phyloP scores from a whole-genome alignment of 176 grass and related monocot species.

The Phoenix roebelenii region DNA sequence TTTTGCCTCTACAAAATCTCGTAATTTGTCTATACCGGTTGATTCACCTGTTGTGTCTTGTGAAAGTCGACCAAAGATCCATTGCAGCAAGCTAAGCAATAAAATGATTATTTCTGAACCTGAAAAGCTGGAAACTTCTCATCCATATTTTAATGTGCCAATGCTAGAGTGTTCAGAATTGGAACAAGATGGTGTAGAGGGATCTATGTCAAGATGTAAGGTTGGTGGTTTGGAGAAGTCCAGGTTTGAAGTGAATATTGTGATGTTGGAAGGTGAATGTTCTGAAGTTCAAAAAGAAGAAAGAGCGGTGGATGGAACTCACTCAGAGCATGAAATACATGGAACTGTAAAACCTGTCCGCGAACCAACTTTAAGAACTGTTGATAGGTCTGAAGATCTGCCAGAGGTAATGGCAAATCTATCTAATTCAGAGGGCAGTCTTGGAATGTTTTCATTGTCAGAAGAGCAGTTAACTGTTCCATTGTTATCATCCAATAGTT shows the following conservation, averaged over 20 bases:
- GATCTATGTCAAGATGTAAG: conserved; percentile 14
- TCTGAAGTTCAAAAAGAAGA: conserved; percentile 20
- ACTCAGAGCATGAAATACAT: background rate
- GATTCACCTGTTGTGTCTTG: conserved; percentile 16
- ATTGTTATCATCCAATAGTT: conserved; percentile 12
- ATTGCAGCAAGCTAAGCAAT: conserved; percentile 23
- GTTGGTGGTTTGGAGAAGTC: conserved; percentile 7
- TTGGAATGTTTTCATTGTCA: background rate
- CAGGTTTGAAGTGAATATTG: conserved; percentile 5
- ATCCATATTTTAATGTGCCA: background rate
- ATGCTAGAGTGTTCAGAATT: background rate
- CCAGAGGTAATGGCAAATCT: conserved; percentile 6
- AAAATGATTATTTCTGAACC: conserved; percentile 22
- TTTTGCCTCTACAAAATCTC: conserved; percentile 26
- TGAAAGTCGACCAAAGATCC: conserved; percentile 5
- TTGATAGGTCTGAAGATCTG: conserved; percentile 1
- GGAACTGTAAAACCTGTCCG: conserved; percentile 2
- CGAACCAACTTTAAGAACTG: background rate
- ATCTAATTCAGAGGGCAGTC: conserved; percentile 16
- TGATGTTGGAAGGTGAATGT: conserved; percentile 24
- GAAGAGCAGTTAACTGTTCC: background rate
- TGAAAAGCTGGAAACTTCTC: background rate
- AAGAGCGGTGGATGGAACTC: background rate
- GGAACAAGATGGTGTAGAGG: conserved; percentile 13
- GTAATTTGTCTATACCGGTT: conserved; percentile 13